Evolutionary conservation across 805 yeast species (phyloP), one percentile per base, ranked within the genome.

Genomic region (Sungouiozyma intestinalis): DNA sequence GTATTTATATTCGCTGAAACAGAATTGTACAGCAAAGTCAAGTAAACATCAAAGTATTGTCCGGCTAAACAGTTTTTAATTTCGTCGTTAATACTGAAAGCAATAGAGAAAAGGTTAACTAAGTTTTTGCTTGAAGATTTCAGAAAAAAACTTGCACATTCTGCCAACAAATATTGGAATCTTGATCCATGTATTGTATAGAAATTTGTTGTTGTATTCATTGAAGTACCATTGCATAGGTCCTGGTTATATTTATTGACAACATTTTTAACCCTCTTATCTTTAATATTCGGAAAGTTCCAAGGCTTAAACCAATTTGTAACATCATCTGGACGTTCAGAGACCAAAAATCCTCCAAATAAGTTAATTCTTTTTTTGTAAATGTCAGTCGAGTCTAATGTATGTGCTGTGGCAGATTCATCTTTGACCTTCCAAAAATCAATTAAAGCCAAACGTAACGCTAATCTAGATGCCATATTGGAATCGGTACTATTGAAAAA

Each of bases 11-110:
- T 60, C 5, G 58, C 52, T 11, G 57, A 52, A 6, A 57, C 58
- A 2, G 61, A 45, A 34, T 49, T 49, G 40, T 54, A 57, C 13
- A 57, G 48, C 9, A 58, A 34, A 9, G 74, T 71, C 0, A 94
- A 88, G 57, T 90, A 90, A 0, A 86, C 67, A 50, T 86, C 94
- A 35, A 86, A 82, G 54, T 86, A 87, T 51, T 86, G 90, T 3
- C 58, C 61, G 3, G 60, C 36, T 73, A 67, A 41, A 78, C 63
- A 60, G 69, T 74, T 71, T 40, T 85, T 63, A 1, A 79, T 73
- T 1, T 79, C 79, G 40, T 60, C 67, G 13, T 48, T 45, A 7
- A 57, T 41, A 3, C 60, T 46, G 36, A 58, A 57, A 11, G 54
- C 32, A 16, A 50, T 41, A 21, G 54, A 45, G 5, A 58, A 31